Conservation (phyloP, 805 yeast genomes). For the Peterozyma xylosa region DNA sequence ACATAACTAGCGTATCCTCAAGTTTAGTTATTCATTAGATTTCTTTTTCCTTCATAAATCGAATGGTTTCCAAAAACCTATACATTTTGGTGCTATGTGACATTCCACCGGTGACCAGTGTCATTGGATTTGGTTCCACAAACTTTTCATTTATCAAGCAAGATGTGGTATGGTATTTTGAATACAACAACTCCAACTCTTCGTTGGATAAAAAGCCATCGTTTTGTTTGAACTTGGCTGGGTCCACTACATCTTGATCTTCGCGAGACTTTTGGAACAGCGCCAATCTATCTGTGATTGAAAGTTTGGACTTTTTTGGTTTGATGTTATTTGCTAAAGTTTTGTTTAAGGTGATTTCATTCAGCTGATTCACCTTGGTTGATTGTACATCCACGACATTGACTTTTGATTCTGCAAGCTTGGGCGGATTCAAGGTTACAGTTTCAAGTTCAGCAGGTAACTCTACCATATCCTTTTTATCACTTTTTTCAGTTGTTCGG, state of each 20-base stretch:
- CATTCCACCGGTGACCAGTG: slow-evolving; percentile 13
- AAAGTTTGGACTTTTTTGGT: slow-evolving; percentile 1
- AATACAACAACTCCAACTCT: slow-evolving; percentile 31
- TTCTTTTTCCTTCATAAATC: slow-evolving; percentile 1
- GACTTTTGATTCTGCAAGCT: slow-evolving; percentile 1
- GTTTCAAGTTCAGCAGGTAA: background rate
- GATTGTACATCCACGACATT: slow-evolving; percentile 1
- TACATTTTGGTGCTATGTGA: slow-evolving; percentile 16
- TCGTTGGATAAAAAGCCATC: slow-evolving; percentile 34
- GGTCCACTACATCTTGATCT: slow-evolving; percentile 5
- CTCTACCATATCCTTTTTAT: slow-evolving; percentile 1
- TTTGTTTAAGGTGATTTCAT: background rate
- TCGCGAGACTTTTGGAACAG: background rate
- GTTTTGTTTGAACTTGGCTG: slow-evolving; percentile 13
- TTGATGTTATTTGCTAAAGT: background rate
- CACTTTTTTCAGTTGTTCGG: background rate
- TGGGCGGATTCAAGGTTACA: background rate
- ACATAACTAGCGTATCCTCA: too few relatives aligned
- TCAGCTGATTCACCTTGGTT: background rate
- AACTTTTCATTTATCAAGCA: slow-evolving; percentile 13
- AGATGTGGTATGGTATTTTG: slow-evolving; percentile 25
- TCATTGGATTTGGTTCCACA: slow-evolving; percentile 15
- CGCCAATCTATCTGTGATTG: slow-evolving; percentile 8
- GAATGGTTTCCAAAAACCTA: slow-evolving; percentile 13
- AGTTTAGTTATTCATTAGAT: too few relatives aligned